Conservation (phyloP, 305 asterid species). For the Fraxinus floribunda region DNA sequence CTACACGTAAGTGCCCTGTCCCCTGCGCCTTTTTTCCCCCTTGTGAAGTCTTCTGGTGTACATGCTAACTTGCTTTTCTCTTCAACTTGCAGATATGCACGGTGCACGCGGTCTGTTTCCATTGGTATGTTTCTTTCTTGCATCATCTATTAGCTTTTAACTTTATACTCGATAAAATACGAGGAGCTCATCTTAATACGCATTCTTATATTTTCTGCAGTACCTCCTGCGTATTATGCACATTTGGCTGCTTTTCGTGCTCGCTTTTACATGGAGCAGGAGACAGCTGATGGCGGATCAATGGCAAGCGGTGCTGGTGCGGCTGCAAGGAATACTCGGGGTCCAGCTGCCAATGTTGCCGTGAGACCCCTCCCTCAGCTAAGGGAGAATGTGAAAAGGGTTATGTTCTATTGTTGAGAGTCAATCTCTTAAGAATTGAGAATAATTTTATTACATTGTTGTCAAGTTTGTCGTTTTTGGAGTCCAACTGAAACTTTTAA, state of each 20-base stretch:
- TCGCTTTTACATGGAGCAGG: slow-evolving; percentile 89
- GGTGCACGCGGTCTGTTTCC: slow-evolving; percentile 97
- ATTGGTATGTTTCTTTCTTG: slow-evolving; percentile 56
- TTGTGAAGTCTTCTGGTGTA: neutral
- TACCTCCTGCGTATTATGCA: slow-evolving; percentile 97
- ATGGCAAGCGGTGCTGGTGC: slow-evolving; percentile 61
- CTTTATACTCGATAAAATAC: neutral
- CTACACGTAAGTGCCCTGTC: slow-evolving; percentile 60
- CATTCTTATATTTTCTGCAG: slow-evolving; percentile 33
- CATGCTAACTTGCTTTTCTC: neutral
- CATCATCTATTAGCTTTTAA: neutral
- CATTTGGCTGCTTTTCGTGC: slow-evolving; percentile 97
- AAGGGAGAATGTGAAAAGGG: slow-evolving; percentile 82
- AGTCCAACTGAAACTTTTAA: neutral
- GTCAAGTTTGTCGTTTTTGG: neutral
- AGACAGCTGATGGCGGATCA: slow-evolving; percentile 79
- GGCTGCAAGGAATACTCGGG: slow-evolving; percentile 53
- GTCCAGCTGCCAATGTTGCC: slow-evolving; percentile 53
- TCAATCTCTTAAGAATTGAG: neutral
- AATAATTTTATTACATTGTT: neutral
- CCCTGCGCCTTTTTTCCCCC: neutral
- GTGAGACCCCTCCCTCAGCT: slow-evolving; percentile 92
- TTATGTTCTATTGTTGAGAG: slow-evolving; percentile 83
- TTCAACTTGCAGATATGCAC: slow-evolving; percentile 64
- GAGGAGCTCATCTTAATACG: neutral